phyloP scores from a whole-genome alignment of 108 stramenopile species.

The Fistulifera solaris region DNA sequence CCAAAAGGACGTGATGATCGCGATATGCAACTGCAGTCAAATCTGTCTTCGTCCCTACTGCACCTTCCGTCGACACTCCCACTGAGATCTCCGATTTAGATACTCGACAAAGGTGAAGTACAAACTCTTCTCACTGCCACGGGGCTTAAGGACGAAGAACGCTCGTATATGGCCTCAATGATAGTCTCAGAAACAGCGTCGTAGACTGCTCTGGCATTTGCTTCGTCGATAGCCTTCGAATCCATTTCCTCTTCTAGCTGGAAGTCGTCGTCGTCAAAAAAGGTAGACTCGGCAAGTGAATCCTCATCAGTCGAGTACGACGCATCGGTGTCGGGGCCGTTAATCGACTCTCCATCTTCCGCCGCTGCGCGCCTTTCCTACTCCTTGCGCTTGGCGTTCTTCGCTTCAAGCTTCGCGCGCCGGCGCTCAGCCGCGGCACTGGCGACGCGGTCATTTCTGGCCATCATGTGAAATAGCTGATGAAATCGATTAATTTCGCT shows the following conservation, averaged over 20 bases:
- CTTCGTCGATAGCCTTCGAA: constrained; percentile 71
- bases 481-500: constrained; percentile 84
- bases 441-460: constrained; percentile 51
- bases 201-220: constrained; percentile 67
- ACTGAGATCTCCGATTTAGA: constrained; percentile 90
- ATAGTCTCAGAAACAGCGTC: constrained; percentile 63
- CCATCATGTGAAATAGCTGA: constrained; percentile 76
- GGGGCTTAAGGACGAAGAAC: constrained; percentile 64
- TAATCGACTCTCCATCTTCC: constrained; percentile 18
- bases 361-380: constrained; percentile 14
- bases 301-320: constrained; percentile 23
- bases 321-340: constrained; percentile 20
- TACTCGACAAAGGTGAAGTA: constrained; percentile 83
- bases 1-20: constrained; percentile 48
- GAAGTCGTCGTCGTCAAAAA: constrained; percentile 45
- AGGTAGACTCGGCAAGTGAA: constrained; percentile 17
- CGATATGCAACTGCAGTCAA: constrained; percentile 65
- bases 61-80: constrained; percentile 36
- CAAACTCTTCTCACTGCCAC: constrained; percentile 81
- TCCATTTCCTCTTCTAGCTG: constrained; percentile 75
- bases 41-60: constrained; percentile 59
- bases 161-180: constrained; percentile 81
- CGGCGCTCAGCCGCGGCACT: constrained; percentile 38
- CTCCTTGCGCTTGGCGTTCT: constrained; percentile 17
- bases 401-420: constrained; percentile 19